These are phyloP conservation scores for Leptodermis oblonga DNA, from an alignment of 257 asterid genomes.

Conservation along the genomic window DNA sequence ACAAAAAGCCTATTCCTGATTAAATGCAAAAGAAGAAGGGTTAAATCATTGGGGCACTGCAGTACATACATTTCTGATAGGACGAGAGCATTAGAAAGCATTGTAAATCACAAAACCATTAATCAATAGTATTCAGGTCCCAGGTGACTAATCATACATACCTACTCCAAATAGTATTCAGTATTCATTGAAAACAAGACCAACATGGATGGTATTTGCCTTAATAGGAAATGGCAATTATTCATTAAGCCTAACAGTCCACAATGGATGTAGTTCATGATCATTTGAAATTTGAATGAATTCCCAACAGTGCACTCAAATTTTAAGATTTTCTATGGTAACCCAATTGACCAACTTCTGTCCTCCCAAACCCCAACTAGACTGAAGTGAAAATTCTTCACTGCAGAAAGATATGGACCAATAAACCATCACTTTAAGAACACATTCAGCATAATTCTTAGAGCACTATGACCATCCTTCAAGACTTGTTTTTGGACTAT, in stretches of 20 bases:
- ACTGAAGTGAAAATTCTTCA: not conserved
- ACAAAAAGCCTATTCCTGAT: not conserved
- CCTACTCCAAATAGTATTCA: not conserved
- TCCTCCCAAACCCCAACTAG: not conserved
- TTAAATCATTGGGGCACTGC: not conserved
- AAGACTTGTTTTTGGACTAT: not conserved
- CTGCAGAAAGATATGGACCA: not conserved
- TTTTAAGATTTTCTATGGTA: not conserved
- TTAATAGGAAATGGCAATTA: not conserved
- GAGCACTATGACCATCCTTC: not conserved
- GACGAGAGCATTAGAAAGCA: not conserved
- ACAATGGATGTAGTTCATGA: not conserved
- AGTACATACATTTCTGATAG: not conserved
- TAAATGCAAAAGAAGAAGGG: not conserved
- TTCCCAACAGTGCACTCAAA: not conserved
- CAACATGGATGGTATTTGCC: not conserved
- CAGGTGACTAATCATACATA: not conserved
- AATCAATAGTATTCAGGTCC: not conserved
- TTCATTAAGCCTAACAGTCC: not conserved
- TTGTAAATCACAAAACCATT: not conserved
- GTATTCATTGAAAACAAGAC: not conserved
- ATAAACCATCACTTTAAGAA: not conserved
- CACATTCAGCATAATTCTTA: not conserved
- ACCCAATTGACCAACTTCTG: not conserved
- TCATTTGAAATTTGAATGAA: constrained; percentile 3